Evolutionary conservation across 2,329 filamentous ascomycete species (phyloP), one percentile per base, ranked within the genome.

Genomic region (Fusarium ramigenum): DNA sequence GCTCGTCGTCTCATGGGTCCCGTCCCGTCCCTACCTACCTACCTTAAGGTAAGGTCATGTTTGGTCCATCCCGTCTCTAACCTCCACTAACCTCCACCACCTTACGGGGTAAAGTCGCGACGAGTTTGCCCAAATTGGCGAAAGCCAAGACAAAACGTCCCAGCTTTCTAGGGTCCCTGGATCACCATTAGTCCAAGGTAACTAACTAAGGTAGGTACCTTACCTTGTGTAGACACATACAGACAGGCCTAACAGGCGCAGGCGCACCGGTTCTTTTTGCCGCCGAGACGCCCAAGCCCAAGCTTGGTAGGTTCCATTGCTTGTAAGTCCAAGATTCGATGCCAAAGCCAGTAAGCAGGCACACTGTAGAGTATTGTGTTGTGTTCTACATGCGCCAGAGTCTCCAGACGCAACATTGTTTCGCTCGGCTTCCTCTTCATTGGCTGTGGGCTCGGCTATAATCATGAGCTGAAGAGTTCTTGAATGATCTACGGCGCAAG

Each of bases 401-500:
- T 36, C 28, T 46, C 39, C 57, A 58, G 30, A 18, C n/a, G 40
- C 47, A 39, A 34, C 25, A 28, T 64, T 54, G 25, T 44, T 57
- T 61, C 34, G 40, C 46, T 59, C 62, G 57, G 23, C 32, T 42
- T 36, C 34, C 34, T 18, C 34, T 36, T 36, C 16, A 36, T 36
- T 36, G 34, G 34, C 34, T 18, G 19, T 32, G 34, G 44, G 9
- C 28, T 36, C 47, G 57, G 23, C 28, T 42, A 36, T 23, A 25
- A 42, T 43, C 11, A 30, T 44, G 18, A 59, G 50, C 56, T 54
- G 59, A 66, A 61, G 21, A 39, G 52, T 23, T 63, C 84, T 16
- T 78, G 56, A 87, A 81, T 39, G 30, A 80, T 74, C 83, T 89
- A 87, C 5, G 88, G 73, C 86, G 69, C 79, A 39, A 50, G 42